Percentiles rank a stretch among this genome's conserved stretches.
These are phyloP conservation scores for Rhodotorula diobovata DNA, from an alignment of 768 basidiomycete genomes.

Conservation along the genomic window DNA sequence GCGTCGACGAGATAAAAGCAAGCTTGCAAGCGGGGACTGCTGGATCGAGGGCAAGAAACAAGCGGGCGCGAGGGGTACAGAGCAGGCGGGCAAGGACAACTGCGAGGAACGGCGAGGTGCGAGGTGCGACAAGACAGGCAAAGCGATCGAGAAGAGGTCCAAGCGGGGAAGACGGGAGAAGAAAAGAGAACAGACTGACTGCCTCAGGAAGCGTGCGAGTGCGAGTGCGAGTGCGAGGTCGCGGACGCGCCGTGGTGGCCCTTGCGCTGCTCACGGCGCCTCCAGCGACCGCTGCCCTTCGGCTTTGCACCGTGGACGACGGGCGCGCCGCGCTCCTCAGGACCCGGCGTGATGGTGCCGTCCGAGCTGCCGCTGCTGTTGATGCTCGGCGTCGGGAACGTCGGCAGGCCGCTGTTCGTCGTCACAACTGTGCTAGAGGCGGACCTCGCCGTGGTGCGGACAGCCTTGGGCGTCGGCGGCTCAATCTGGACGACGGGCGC, in stretches of 20 bases:
- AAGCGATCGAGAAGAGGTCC: not conserved
- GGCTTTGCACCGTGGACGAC: too few species aligned
- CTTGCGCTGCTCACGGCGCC: too few species aligned
- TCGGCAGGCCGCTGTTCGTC: not conserved
- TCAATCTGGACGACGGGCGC: not conserved
- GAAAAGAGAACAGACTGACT: too few species aligned
- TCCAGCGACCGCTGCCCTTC: too few species aligned
- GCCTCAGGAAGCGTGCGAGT: too few species aligned
- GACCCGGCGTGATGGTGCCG: not conserved
- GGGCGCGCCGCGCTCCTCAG: too few species aligned
- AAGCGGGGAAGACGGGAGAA: too few species aligned
- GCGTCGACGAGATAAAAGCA: not conserved
- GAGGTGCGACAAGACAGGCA: not conserved
- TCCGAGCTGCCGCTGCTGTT: not conserved
- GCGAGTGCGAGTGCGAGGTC: too few species aligned
- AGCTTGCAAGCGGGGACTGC: not conserved
- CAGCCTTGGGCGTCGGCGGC: not conserved
- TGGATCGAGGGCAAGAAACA: not conserved
- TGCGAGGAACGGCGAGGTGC: not conserved
- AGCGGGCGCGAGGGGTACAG: not conserved
- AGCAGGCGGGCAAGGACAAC: not conserved
- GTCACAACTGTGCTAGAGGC: not conserved
- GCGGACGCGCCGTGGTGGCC: too few species aligned
- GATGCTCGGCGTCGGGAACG: not conserved
- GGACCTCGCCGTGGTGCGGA: not conserved